A percentile compares a stretch with the other conserved stretches of the same genome.
Evolutionary conservation across 371 early-diverging fungal genomes (phyloP).

Genomic region (Vairimorpha apis): DNA sequence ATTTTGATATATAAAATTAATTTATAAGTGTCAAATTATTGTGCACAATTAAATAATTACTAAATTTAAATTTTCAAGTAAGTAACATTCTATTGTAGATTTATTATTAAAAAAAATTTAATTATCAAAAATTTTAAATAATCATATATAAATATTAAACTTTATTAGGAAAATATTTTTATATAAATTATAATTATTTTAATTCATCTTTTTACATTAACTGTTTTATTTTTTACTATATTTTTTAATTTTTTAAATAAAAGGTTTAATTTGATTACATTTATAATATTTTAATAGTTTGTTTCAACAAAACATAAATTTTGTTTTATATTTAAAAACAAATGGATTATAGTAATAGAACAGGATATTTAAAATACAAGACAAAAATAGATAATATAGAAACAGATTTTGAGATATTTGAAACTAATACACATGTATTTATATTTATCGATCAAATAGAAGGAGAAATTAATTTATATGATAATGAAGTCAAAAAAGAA

Average conservation of each 20-base stretch:
- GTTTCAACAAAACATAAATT: neutral
- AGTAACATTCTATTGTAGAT: too few species aligned
- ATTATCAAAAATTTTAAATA: too few species aligned
- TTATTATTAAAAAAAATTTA: too few species aligned
- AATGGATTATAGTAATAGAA: conserved; percentile 46
- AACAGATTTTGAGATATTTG: conserved; percentile 43
- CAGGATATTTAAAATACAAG: conserved; percentile 48
- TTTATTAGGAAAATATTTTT: neutral
- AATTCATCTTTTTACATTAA: neutral
- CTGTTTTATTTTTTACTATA: neutral
- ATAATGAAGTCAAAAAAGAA: conserved; percentile 33
- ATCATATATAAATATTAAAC: too few species aligned
- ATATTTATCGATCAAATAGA: conserved; percentile 46
- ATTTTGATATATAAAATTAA: too few species aligned
- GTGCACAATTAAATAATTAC: too few species aligned
- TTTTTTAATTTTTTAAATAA: neutral
- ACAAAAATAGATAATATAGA: conserved; percentile 22
- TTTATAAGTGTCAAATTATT: too few species aligned
- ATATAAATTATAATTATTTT: neutral
- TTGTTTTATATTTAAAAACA: conserved; percentile 57
- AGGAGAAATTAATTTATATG: conserved; percentile 43
- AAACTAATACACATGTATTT: conserved; percentile 49
- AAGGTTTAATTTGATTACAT: too few species aligned
- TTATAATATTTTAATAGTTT: neutral
- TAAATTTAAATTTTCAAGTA: too few species aligned